These are phyloP conservation scores for Lasiodiplodia sp. DNA, from an alignment of 2,329 filamentous ascomycete genomes.

Conservation along the genomic window DNA sequence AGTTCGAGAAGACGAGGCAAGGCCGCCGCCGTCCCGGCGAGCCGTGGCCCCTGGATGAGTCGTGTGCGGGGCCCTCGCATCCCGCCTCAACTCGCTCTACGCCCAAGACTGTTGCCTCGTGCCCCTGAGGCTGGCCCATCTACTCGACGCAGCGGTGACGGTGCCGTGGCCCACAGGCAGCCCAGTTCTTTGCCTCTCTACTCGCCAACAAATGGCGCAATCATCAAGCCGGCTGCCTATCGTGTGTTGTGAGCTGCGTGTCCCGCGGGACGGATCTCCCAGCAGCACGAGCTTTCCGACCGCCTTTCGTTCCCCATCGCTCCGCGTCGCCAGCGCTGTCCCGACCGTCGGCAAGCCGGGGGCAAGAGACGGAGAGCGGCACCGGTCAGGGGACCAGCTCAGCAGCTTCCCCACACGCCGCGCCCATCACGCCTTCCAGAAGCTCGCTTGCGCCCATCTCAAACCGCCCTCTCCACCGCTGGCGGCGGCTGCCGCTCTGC, in stretches of 20 bases:
- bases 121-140: constrained; percentile 10
- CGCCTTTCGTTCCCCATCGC: constrained; percentile 18
- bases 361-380: neutral
- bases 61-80: neutral
- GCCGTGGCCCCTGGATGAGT: constrained; percentile 24
- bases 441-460: constrained; percentile 19
- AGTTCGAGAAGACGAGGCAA: constrained; percentile 22
- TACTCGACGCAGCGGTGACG: constrained; percentile 24
- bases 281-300: constrained; percentile 13
- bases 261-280: constrained; percentile 9
- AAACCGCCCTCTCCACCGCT: constrained; percentile 1
- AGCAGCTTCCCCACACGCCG: constrained; percentile 19
- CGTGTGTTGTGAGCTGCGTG: constrained; percentile 13
- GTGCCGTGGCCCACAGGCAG: constrained; percentile 17
- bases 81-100: neutral
- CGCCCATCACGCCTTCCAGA: constrained; percentile 15
- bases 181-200: constrained; percentile 21
- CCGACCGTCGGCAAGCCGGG: neutral
- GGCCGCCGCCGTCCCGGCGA: constrained; percentile 23
- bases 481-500: neutral
- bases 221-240: constrained; percentile 20
- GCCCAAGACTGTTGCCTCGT: constrained; percentile 18
- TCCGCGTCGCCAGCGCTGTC: constrained; percentile 6
- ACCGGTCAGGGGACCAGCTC: constrained; percentile 18
- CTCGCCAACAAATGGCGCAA: constrained; percentile 28